phyloP scores from a whole-genome alignment of 495 filamentous ascomycete genomes.

The Staphylotrichum longicolle region DNA sequence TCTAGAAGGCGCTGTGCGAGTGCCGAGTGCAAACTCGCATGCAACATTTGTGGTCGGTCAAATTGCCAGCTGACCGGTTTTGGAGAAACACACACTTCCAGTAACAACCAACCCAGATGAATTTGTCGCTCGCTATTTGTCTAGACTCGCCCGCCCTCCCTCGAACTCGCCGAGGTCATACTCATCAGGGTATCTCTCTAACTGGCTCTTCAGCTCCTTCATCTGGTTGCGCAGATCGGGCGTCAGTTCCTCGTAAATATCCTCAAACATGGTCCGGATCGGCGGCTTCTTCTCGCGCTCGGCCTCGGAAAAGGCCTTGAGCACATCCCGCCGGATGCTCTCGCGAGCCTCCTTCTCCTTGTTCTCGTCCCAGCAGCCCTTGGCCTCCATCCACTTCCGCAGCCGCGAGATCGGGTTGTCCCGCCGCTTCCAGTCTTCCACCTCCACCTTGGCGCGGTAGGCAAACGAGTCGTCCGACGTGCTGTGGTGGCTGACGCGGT shows the following conservation, averaged over 20 bases:
- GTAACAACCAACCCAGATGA: background rate
- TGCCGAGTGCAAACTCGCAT: no score
- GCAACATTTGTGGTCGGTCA: no score
- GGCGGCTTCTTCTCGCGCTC: constrained; percentile 88
- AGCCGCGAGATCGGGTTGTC: constrained; percentile 92
- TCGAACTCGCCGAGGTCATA: constrained; percentile 83
- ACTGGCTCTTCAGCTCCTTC: constrained; percentile 66
- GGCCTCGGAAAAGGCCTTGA: constrained; percentile 81
- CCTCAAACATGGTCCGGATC: constrained; percentile 74
- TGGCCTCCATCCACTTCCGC: constrained; percentile 86
- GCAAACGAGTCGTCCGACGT: constrained; percentile 97
- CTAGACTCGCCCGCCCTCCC: constrained; percentile 66
- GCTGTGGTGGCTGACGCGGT: constrained; percentile 95
- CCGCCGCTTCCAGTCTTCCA: constrained; percentile 95
- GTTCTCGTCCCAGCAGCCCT: constrained; percentile 78
- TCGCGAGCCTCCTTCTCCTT: constrained; percentile 72
- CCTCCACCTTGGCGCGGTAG: constrained; percentile 89
- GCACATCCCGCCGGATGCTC: constrained; percentile 64
- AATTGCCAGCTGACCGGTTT: background rate
- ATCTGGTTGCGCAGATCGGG: constrained; percentile 79
- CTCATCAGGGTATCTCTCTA: constrained; percentile 88
- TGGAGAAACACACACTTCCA: background rate
- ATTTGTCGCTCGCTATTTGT: constrained; percentile 15
- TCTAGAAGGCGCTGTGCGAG: no score
- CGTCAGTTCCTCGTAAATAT: constrained; percentile 84